Conservation (phyloP, 2,329 filamentous ascomycete genomes). For the Sporothrix pseudoabietina region DNA sequence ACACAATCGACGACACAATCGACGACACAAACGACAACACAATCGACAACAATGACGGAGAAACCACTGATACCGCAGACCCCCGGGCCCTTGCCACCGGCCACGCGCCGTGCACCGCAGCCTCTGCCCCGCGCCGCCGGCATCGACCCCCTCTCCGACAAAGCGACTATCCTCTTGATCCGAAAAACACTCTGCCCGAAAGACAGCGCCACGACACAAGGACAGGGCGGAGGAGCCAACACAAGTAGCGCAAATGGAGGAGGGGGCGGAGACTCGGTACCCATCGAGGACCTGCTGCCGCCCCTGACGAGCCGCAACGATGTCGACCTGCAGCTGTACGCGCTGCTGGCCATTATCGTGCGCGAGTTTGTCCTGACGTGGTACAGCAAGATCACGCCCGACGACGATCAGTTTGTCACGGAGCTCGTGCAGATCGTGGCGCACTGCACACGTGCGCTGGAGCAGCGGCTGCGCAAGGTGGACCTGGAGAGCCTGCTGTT, state of each 20-base stretch:
- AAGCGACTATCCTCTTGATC: constrained; percentile 77
- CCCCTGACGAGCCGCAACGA: constrained; percentile 93
- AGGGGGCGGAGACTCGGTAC: constrained; percentile 43
- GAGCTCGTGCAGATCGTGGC: constrained; percentile 90
- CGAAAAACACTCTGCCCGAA: constrained; percentile 82
- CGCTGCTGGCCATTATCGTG: constrained; percentile 84
- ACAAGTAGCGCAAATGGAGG: background rate
- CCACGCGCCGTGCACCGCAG: constrained; percentile 31
- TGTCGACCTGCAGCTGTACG: constrained; percentile 90
- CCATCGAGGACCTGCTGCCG: constrained; percentile 81
- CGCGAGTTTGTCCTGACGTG: constrained; percentile 89
- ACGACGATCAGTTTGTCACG: constrained; percentile 82
- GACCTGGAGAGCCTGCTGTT: constrained; percentile 81
- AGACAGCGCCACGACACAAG: constrained; percentile 42
- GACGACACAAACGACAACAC: background rate
- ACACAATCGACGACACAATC: background rate
- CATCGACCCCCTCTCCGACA: constrained; percentile 67
- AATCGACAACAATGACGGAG: background rate
- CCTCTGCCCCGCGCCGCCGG: constrained; percentile 38
- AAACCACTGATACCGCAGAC: constrained; percentile 21
- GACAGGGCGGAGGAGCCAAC: background rate
- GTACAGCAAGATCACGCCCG: constrained; percentile 90
- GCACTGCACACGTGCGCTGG: constrained; percentile 83
- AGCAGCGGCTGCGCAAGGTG: constrained; percentile 79
- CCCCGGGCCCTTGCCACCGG: constrained; percentile 22